Conservation (phyloP, 163 green algal species). For the Scenedesmus sp. region DNA sequence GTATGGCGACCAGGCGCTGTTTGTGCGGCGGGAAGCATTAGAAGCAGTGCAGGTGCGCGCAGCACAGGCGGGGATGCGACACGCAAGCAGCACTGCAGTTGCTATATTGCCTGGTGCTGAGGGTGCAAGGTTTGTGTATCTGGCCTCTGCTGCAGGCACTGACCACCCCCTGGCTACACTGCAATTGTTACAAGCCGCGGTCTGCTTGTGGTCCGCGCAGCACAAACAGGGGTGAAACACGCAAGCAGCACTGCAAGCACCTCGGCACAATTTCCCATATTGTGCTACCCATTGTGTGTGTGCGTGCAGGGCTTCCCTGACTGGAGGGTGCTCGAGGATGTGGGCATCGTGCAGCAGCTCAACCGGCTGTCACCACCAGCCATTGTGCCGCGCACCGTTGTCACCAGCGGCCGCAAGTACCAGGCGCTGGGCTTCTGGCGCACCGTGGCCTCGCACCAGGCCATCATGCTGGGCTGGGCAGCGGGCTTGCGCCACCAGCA, state of each 20-base stretch:
- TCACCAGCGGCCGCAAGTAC: conserved; percentile 61
- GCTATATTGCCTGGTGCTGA: not conserved
- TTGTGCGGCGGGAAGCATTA: conserved; percentile 58
- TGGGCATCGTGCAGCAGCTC: conserved; percentile 59
- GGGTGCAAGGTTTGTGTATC: no score
- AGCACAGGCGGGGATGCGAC: not conserved
- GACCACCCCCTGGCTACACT: not conserved
- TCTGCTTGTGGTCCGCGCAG: not conserved
- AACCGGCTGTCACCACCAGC: conserved; percentile 13
- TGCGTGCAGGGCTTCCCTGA: conserved; percentile 55
- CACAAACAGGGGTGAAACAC: not conserved
- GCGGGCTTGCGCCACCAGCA: not conserved
- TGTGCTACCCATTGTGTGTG: not conserved
- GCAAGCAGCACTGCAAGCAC: not conserved
- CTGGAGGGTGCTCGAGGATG: conserved; percentile 65
- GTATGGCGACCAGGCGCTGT: conserved; percentile 85
- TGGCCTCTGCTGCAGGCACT: not conserved
- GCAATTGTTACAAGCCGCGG: no score
- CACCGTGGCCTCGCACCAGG: conserved; percentile 56
- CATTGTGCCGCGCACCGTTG: conserved; percentile 48
- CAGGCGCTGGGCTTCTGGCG: conserved; percentile 54
- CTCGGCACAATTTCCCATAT: not conserved
- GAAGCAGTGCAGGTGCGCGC: conserved; percentile 39
- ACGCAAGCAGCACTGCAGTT: not conserved
- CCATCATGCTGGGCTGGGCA: conserved; percentile 49